Percentiles rank a stretch among this genome's conserved stretches.
Conservation (phyloP, 2,329 filamentous ascomycete genomes). For the Aspergillus phoenicis region DNA sequence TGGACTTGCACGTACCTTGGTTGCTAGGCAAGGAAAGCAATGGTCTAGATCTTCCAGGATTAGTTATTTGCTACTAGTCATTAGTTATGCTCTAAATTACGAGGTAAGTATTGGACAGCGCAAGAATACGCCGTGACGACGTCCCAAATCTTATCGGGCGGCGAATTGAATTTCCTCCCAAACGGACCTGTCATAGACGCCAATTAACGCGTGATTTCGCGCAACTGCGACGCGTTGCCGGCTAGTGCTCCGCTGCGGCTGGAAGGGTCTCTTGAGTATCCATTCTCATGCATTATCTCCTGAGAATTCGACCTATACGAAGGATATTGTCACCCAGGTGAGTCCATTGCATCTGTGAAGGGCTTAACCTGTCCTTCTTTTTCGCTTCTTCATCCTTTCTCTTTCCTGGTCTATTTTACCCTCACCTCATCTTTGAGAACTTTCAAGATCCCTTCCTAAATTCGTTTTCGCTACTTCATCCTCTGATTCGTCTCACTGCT, state of each 20-base stretch:
- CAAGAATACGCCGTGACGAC: neutral
- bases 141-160: neutral
- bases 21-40: neutral
- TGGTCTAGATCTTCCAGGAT: neutral
- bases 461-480: neutral
- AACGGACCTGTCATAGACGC: neutral
- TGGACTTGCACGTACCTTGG: neutral
- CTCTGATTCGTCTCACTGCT: neutral
- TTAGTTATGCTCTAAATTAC: neutral
- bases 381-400: neutral
- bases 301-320: neutral
- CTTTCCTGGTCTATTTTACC: neutral
- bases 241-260: neutral
- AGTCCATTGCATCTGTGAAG: neutral
- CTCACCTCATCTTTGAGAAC: neutral
- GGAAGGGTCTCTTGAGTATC: neutral
- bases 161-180: neutral
- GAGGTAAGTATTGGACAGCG: neutral
- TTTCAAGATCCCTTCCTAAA: neutral
- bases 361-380: no score
- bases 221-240: conserved; percentile 10
- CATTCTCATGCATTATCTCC: neutral
- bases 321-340: neutral
- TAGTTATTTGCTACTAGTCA: neutral
- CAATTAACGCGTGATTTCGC: conserved; percentile 3